Base-by-base conservation (phyloP, 345 rosid genomes). In the Lenwebbia sp. region DNA sequence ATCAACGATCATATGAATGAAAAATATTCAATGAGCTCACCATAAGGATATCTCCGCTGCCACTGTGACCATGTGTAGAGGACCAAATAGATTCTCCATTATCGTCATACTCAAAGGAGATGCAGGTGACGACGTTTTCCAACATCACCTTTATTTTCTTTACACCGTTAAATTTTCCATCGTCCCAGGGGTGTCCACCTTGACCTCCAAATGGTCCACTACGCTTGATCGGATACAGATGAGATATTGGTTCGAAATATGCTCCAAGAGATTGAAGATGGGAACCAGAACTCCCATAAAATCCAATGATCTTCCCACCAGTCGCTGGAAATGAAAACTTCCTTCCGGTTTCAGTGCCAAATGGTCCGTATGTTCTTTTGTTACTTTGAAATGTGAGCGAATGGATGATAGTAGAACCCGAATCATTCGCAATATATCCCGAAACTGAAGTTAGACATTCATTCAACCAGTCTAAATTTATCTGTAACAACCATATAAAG, bases 271-370 rank as follows among this genome's bases (percentile, higher is more conserved):
- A 78, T 54, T 85, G 37, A 19, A 85, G 52, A 54, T 54, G 44
- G 23, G 47, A 37, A 33, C 84, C 19, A n/a, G 17, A 85, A 37
- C 57, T 26, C 54, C 87, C 87, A n/a, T 75, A 85, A 10, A 85
- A 54, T 2, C 87, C 84, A 56, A 55, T 56, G 13, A 85, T 78
- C 86, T 65, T 84, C 30, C 82, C 86, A 41, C 86, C 86, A 3
- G 58, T 84, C 28, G 58, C 12, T 13, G 60, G 86, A 30, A 74
- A 26, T 33, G 49, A 83, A 30, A 54, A 83, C 74, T 83, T 83
- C 37, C 85, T 50, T 44, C 28, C 33, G 1, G 2, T 83, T 75
- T 26, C 55, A 12, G 25, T 13, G 37, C 86, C 52, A 15, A 53
- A 85, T 40, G 83, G 82, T 70, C 86, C 83, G 1, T 9, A 50